These are phyloP conservation scores for Colletotrichum australisinense DNA, from an alignment of 2,329 filamentous ascomycete species.

Conservation along the genomic window DNA sequence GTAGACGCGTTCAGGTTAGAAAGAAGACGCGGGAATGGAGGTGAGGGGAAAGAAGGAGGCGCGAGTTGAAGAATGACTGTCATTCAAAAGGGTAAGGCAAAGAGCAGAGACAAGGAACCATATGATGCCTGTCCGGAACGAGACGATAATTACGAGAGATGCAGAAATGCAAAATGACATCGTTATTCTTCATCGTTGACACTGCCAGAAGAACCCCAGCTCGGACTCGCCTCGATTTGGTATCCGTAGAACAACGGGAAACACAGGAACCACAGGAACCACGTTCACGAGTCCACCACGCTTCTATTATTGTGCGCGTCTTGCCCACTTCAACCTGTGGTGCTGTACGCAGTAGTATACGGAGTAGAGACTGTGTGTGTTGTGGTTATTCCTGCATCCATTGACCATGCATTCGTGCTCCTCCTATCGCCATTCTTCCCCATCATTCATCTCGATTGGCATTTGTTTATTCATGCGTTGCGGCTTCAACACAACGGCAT, in stretches of 20 bases:
- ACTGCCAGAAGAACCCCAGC: background rate
- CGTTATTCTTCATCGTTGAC: background rate
- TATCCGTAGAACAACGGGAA: background rate
- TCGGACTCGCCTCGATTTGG: background rate
- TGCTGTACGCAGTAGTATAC: no score
- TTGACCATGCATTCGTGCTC: background rate
- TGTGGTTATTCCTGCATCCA: background rate
- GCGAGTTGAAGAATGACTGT: slow-evolving; percentile 18
- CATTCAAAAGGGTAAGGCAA: background rate
- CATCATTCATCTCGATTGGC: slow-evolving; percentile 29
- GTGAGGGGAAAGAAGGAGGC: background rate
- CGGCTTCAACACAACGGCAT: background rate
- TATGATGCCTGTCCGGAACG: background rate
- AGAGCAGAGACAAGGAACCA: background rate
- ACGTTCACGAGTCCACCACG: background rate
- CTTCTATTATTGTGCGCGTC: slow-evolving; percentile 7
- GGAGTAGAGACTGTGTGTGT: no score
- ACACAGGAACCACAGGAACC: background rate
- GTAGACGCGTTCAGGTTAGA: background rate
- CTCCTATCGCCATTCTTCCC: background rate
- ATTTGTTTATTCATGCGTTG: slow-evolving; percentile 36
- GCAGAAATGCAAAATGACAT: slow-evolving; percentile 21
- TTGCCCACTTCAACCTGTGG: background rate
- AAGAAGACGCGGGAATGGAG: background rate
- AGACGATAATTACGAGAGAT: background rate